Evolutionary conservation across 2,329 filamentous ascomycete genomes (phyloP).

Genomic region (Aureobasidium sp.): DNA sequence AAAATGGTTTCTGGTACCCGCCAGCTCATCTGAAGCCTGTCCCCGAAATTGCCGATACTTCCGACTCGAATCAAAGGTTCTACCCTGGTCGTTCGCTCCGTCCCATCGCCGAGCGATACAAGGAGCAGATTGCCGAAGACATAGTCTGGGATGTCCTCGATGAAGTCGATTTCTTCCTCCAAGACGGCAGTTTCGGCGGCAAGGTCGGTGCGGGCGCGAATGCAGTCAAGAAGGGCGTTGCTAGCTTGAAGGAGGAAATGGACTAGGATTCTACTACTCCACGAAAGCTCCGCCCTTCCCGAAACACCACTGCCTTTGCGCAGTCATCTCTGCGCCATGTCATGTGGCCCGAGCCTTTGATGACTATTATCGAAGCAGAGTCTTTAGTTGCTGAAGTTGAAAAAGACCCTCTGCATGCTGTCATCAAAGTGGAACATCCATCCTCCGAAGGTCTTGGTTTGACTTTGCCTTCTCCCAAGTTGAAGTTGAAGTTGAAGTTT

Average conservation of each 20-base stretch:
- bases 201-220: slow-evolving; percentile 22
- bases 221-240: slow-evolving; percentile 19
- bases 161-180: slow-evolving; percentile 83
- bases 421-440: neutral
- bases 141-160: slow-evolving; percentile 89
- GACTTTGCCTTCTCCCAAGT: neutral
- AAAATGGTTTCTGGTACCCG: slow-evolving; percentile 76
- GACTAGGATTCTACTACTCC: slow-evolving; percentile 13
- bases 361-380: neutral
- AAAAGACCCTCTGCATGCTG: no score
- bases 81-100: slow-evolving; percentile 36
- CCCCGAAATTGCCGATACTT: neutral
- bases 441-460: neutral
- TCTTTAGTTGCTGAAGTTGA: no score
- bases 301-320: neutral
- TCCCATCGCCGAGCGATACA: slow-evolving; percentile 70
- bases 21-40: slow-evolving; percentile 50
- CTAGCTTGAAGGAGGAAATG: slow-evolving; percentile 19
- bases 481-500: neutral
- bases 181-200: slow-evolving; percentile 49
- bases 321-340: neutral
- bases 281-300: slow-evolving; percentile 16
- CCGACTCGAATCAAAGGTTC: neutral
- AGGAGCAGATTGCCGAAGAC: slow-evolving; percentile 92
- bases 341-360: neutral